These are phyloP conservation scores for Blakeslea trispora DNA, from an alignment of 371 early-diverging fungal species.

Conservation along the genomic window DNA sequence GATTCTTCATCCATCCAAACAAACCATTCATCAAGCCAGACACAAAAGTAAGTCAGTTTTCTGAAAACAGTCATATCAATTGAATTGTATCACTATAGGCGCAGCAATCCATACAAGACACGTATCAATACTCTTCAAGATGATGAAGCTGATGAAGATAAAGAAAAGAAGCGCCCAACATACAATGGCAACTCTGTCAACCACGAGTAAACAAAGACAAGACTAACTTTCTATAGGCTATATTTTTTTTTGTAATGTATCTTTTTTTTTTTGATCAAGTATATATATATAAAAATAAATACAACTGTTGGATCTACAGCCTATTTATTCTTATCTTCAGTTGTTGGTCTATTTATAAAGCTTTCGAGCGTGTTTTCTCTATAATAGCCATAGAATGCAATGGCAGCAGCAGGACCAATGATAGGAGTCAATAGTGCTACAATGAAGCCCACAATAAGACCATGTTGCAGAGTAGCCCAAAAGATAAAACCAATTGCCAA, in stretches of 20 bases:
- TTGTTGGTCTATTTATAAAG: background rate
- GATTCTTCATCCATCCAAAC: background rate
- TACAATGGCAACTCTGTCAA: slow-evolving; percentile 56
- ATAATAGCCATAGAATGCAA: slow-evolving; percentile 25
- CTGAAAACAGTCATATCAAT: background rate
- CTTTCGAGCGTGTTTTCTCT: slow-evolving; percentile 19
- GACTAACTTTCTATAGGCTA: background rate
- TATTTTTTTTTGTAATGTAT: no score
- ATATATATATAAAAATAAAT: no score
- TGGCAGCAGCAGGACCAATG: slow-evolving; percentile 25
- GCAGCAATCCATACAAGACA: slow-evolving; percentile 22
- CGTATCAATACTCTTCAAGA: slow-evolving; percentile 33
- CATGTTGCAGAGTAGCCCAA: slow-evolving; percentile 24
- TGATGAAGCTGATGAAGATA: slow-evolving; percentile 16
- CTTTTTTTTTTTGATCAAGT: no score
- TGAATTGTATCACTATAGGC: slow-evolving; percentile 6
- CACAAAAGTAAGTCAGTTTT: slow-evolving; percentile 16
- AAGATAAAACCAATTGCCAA: slow-evolving; percentile 10
- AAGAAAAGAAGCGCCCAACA: slow-evolving; percentile 27
- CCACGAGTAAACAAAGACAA: slow-evolving; percentile 38
- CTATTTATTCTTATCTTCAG: background rate
- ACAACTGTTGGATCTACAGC: background rate
- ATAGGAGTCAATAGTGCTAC: slow-evolving; percentile 8
- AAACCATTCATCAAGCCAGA: slow-evolving; percentile 9
- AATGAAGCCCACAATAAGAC: slow-evolving; percentile 4